These are phyloP conservation scores for Luvunga scandens DNA, from an alignment of 345 rosid species.

Conservation along the genomic window DNA sequence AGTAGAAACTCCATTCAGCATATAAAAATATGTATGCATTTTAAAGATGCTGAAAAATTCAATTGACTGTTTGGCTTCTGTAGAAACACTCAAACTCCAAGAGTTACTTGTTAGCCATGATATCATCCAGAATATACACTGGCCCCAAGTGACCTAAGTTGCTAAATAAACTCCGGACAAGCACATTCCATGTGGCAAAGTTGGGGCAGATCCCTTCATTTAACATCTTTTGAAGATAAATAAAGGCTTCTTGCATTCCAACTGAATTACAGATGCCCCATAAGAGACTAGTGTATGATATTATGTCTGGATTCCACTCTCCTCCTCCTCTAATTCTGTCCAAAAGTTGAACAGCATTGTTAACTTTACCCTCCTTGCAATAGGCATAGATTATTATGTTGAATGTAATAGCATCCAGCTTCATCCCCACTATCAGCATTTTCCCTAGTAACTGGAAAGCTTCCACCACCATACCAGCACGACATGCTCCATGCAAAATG, in stretches of 20 bases:
- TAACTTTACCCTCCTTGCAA: conserved; percentile 51
- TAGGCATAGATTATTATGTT: conserved; percentile 54
- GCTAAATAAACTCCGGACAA: conserved; percentile 49
- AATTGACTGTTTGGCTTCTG: neutral
- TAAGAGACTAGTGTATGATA: conserved; percentile 60
- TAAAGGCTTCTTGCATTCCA: conserved; percentile 47
- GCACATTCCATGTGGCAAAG: conserved; percentile 66
- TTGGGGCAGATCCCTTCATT: conserved; percentile 50
- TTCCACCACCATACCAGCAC: conserved; percentile 41
- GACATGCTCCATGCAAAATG: conserved; percentile 57
- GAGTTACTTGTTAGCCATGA: conserved; percentile 30
- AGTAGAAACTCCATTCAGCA: neutral
- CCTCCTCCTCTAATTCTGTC: conserved; percentile 39
- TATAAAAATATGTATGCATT: neutral
- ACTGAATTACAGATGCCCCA: conserved; percentile 58
- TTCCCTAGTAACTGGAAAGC: conserved; percentile 59
- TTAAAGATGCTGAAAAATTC: neutral
- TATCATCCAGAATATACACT: conserved; percentile 41
- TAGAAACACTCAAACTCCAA: neutral
- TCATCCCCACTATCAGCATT: conserved; percentile 51
- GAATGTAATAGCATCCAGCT: conserved; percentile 62
- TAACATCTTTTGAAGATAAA: conserved; percentile 51
- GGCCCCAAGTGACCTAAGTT: conserved; percentile 44
- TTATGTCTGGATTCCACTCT: conserved; percentile 58
- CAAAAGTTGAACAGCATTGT: conserved; percentile 40